Base-by-base conservation (phyloP, 805 yeast genomes). In the Candida parachauliodes region DNA sequence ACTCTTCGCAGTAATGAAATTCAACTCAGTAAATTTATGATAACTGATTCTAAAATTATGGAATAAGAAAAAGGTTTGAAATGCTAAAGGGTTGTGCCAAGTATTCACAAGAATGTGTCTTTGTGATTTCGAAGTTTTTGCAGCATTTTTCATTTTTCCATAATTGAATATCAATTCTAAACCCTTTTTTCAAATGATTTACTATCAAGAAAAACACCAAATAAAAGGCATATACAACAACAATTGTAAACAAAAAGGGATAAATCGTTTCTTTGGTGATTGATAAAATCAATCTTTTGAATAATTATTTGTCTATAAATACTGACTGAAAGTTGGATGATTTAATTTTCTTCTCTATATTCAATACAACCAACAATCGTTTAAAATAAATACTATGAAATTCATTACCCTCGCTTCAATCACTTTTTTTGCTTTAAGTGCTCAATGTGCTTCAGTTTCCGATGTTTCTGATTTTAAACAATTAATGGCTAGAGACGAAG, bases 401-500 rank as follows among this genome's bases (percentile, higher is more conserved):
- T 29, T 29, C n/a, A 19, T n/a, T 29, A 29, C 22, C 8, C 22
- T 29, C 24, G 32, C 16, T 29, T 29, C 16, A 29, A 11, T 15
- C 7, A 5, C 16, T 29, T 18, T 29, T n/a, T 10, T 15, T 19
- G 16, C 32, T 19, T 29, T 8, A 8, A n/a, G 8, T 8, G 12
- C 21, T 19, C 8, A 15, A 29, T 21, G 23, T n/a, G 32, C 32
- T 18, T 9, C 24, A 5, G 16, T 29, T 19, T 10, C 32, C 8
- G 22, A 29, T 10, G 16, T n/a, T 11, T 6, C 32, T 19, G 22
- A 21, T 4, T 23, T 23, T 14, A 23, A 21, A 23, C 30, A 27
- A 27, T 27, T 27, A 27, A 18, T 27, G 6, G 30, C 30, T 27
- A 27, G 30, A 27, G 30, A 16, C 14, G 30, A 27, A 27, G 19